Evolutionary conservation across 2,329 filamentous ascomycete species (phyloP), one percentile per base, ranked within the genome.

Genomic region (Rutstroemia sp.): DNA sequence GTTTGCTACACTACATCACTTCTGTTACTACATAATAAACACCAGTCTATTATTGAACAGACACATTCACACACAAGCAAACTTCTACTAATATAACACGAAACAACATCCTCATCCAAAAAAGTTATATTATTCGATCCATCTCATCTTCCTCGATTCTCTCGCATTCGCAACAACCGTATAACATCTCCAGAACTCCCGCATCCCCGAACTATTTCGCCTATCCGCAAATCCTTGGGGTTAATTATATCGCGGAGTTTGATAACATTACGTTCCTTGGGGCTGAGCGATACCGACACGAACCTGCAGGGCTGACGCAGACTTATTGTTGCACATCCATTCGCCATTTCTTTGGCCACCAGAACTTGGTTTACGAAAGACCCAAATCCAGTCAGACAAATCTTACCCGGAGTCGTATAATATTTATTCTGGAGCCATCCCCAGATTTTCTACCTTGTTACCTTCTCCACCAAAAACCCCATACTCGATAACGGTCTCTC

Each of bases 291-390:
- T 38, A 48, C 27, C 51, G 34, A 54, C 38, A 54, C 44, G 42
- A 39, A 48, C 27, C 34, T 48, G 44, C 51, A 54, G 51, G 42
- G 51, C 51, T 53, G 51, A 53, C 51, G 51, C 27, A 48, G 51
- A 54, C 51, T 54, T 54, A 54, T 48, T 34, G 51, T 54, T 54
- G 48, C 51, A 54, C 44, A 16, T 21, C 42, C n/a, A 52, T 39
- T 45, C n/a, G 38, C 30, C 2, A 34, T 34, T 34, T 34, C 30
- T 34, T 48, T 30, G 21, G 14, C 34, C 42, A 9, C 42, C 21
- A 14, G 19, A 41, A 21, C 42, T 41, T 30, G 19, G 12, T 30
- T 54, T 54, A 54, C 51, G 51, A 49, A 48, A 17, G n/a, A 10
- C 6, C 14, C 39, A 9, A n/a, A 42, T 34, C 30, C 30, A 12